Conservation (phyloP, 2,329 filamentous ascomycete species). For the Alternaria panax region DNA sequence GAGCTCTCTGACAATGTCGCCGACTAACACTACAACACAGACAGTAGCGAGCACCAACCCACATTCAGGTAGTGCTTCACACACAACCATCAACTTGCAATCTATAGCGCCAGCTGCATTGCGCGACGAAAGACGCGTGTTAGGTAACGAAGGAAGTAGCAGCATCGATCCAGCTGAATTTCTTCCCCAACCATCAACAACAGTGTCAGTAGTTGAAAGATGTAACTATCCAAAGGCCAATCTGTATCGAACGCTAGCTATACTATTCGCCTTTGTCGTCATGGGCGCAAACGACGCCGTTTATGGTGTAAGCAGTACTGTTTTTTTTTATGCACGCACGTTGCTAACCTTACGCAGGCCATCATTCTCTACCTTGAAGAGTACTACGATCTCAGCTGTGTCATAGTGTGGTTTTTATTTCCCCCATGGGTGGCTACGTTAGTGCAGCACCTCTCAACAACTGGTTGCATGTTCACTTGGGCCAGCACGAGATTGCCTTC, state of each 20-base stretch:
- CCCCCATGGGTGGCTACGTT: conserved; percentile 69
- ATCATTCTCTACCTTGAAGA: conserved; percentile 57
- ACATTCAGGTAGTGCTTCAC: neutral
- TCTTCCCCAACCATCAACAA: conserved; percentile 54
- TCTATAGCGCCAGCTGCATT: neutral
- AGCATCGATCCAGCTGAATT: conserved; percentile 39
- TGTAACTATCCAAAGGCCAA: conserved; percentile 69
- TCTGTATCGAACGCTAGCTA: conserved; percentile 63
- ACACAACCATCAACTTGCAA: neutral
- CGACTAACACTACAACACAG: conserved; percentile 16
- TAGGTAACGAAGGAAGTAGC: conserved; percentile 4
- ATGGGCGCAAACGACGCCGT: conserved; percentile 73
- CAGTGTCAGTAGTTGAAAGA: conserved; percentile 54
- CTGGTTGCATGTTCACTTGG: conserved; percentile 65
- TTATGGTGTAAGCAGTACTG: conserved; percentile 60
- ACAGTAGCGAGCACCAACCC: conserved; percentile 1
- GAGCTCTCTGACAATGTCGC: conserved; percentile 11
- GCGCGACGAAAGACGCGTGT: neutral
- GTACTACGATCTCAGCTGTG: conserved; percentile 67
- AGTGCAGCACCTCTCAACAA: conserved; percentile 69
- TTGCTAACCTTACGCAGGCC: conserved; percentile 1
- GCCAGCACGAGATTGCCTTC: conserved; percentile 75
- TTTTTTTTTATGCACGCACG: neutral
- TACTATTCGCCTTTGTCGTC: conserved; percentile 66
- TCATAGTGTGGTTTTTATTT: conserved; percentile 69